Conservation (phyloP, 2,329 filamentous ascomycete genomes). For the Macrophomina tecta region DNA sequence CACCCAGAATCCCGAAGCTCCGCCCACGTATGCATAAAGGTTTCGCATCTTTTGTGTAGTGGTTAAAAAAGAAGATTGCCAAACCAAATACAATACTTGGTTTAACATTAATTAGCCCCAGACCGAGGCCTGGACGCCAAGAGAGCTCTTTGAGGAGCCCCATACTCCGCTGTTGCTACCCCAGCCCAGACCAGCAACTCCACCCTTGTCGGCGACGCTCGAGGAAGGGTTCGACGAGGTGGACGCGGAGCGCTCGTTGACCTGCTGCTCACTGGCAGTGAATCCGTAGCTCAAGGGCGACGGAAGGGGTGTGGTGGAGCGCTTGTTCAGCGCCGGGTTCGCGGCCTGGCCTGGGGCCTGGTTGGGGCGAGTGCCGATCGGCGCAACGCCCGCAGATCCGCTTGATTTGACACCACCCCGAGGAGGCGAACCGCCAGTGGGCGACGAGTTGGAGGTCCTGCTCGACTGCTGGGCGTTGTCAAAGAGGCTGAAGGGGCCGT, state of each 20-base stretch:
- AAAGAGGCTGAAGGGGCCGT: slow-evolving; percentile 54
- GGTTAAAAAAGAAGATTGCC: slow-evolving; percentile 19
- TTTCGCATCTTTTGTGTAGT: slow-evolving; percentile 39
- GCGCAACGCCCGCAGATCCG: slow-evolving; percentile 74
- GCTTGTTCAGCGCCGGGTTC: slow-evolving; percentile 73
- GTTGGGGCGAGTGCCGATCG: slow-evolving; percentile 88
- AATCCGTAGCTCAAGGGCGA: slow-evolving; percentile 83
- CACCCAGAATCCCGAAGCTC: slow-evolving; percentile 24
- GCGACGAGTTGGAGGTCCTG: slow-evolving; percentile 85
- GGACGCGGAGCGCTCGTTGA: slow-evolving; percentile 63
- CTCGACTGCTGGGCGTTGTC: slow-evolving; percentile 67
- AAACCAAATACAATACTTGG: slow-evolving; percentile 32
- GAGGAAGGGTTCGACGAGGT: slow-evolving; percentile 64
- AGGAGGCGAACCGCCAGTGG: slow-evolving; percentile 75
- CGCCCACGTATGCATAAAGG: slow-evolving; percentile 29
- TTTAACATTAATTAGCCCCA: slow-evolving; percentile 71
- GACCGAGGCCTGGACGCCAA: slow-evolving; percentile 89
- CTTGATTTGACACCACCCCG: slow-evolving; percentile 64
- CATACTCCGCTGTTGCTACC: slow-evolving; percentile 81
- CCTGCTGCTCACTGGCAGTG: slow-evolving; percentile 61
- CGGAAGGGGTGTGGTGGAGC: slow-evolving; percentile 87
- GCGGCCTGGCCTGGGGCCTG: slow-evolving; percentile 62
- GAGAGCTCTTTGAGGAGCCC: slow-evolving; percentile 72
- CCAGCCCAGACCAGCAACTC: slow-evolving; percentile 63
- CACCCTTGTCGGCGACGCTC: slow-evolving; percentile 50